These are phyloP conservation scores for Cladobotryum mycophilum DNA, from an alignment of 2,329 filamentous ascomycete genomes.

Conservation along the genomic window DNA sequence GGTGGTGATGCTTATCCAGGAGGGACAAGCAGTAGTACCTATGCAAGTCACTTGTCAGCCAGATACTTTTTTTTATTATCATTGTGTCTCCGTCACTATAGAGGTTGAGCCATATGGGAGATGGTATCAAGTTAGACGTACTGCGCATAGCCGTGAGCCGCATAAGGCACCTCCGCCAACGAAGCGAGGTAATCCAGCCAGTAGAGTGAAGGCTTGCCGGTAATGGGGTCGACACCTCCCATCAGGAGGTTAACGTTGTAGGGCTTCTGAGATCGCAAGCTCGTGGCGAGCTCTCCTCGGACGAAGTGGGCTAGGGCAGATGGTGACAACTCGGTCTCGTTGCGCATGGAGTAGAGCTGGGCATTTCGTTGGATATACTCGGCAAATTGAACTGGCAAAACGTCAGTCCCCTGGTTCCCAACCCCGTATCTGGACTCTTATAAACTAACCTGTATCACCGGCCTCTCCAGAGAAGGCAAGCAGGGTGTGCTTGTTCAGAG, in stretches of 20 bases:
- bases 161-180: conserved; percentile 82
- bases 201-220: conserved; percentile 83
- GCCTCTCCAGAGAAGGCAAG: conserved; percentile 96
- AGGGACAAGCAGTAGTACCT: conserved; percentile 98
- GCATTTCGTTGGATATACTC: conserved; percentile 99
- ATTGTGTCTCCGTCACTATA: not conserved
- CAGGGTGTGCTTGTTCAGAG: conserved; percentile 86
- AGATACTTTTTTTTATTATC: not conserved
- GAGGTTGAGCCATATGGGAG: conserved; percentile 13
- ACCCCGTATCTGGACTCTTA: not conserved
- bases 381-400: conserved; percentile 82
- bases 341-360: conserved; percentile 97
- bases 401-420: conserved; percentile 18
- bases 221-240: conserved; percentile 88
- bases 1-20: conserved; percentile 97
- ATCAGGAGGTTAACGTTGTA: conserved; percentile 97
- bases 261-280: conserved; percentile 83
- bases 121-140: conserved; percentile 38
- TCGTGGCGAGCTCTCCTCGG: conserved; percentile 84
- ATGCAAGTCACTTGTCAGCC: conserved; percentile 9
- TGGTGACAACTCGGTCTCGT: conserved; percentile 85
- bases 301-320: conserved; percentile 89
- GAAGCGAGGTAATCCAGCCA: conserved; percentile 97
- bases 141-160: conserved; percentile 97
- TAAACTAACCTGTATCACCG: conserved; percentile 74